Evolutionary conservation across 1,139 yeast genomes (phyloP).

Genomic region (Debaryomycetaceae sp.): DNA sequence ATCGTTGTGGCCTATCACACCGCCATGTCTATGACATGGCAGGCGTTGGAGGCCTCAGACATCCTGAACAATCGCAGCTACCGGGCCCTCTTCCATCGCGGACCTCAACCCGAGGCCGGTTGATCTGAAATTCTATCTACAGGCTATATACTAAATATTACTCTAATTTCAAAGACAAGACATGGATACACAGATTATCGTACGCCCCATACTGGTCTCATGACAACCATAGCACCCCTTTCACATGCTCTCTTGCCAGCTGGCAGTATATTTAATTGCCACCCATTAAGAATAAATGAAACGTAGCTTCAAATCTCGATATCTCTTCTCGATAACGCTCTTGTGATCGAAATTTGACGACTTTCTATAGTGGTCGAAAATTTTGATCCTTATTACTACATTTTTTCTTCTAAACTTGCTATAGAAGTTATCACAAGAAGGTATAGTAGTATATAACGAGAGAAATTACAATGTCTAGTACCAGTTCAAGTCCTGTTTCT

Average conservation of each 20-base stretch:
- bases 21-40: constrained; percentile 5
- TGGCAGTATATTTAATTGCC: background rate
- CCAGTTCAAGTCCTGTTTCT: background rate
- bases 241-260: too few relatives aligned
- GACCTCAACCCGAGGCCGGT: background rate
- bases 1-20: constrained; percentile 8
- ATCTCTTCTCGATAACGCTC: background rate
- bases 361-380: background rate
- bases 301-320: background rate
- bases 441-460: constrained; percentile 2
- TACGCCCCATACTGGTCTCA: background rate
- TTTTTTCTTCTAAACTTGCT: background rate
- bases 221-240: too few relatives aligned
- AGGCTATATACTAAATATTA: background rate
- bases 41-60: background rate
- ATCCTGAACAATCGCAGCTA: background rate
- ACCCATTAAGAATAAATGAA: background rate
- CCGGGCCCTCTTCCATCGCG: background rate
- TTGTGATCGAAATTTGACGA: constrained; percentile 2
- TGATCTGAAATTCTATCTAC: constrained; percentile 3
- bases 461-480: constrained; percentile 3
- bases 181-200: background rate
- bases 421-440: background rate
- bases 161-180: background rate
- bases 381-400: constrained; percentile 1